phyloP scores from a whole-genome alignment of 805 yeast genomes.

The Priceomyces fermenticarens region DNA sequence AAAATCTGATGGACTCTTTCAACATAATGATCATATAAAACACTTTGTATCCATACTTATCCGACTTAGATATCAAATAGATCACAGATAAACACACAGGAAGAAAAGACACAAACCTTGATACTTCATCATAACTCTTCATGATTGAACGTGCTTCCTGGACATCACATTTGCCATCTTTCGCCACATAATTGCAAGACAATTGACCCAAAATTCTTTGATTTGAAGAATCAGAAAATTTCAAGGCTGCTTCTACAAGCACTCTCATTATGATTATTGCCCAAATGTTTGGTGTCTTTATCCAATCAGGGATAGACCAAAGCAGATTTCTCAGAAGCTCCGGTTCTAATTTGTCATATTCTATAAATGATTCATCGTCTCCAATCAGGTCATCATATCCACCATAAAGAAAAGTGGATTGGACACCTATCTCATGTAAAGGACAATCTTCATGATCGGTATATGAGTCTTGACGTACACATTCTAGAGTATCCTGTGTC shows the following conservation, averaged over 20 bases:
- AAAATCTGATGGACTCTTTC: conserved; percentile 5
- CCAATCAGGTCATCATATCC: conserved; percentile 1
- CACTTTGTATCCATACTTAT: conserved; percentile 28
- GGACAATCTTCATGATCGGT: no score
- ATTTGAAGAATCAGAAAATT: conserved; percentile 38
- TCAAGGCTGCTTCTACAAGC: conserved; percentile 34
- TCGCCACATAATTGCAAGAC: conserved; percentile 20
- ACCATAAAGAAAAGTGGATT: no score
- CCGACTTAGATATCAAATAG: conserved; percentile 34
- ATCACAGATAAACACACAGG: conserved; percentile 40
- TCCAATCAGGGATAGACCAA: conserved; percentile 35
- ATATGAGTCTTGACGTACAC: no score
- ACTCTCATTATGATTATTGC: conserved; percentile 41
- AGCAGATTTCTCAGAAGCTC: no score
- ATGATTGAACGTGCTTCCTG: conserved; percentile 29
- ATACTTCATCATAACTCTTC: conserved; percentile 46
- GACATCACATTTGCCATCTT: conserved; percentile 25
- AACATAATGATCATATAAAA: no score
- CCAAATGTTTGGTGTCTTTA: conserved; percentile 49
- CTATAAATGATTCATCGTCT: conserved; percentile 14
- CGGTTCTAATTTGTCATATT: conserved; percentile 21
- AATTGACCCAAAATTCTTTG: conserved; percentile 26
- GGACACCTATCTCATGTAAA: no score
- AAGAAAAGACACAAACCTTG: conserved; percentile 45
- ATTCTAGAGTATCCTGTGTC: no score